Conservation (phyloP, 371 early-diverging fungal genomes). For the Haplosporangium sp. region DNA sequence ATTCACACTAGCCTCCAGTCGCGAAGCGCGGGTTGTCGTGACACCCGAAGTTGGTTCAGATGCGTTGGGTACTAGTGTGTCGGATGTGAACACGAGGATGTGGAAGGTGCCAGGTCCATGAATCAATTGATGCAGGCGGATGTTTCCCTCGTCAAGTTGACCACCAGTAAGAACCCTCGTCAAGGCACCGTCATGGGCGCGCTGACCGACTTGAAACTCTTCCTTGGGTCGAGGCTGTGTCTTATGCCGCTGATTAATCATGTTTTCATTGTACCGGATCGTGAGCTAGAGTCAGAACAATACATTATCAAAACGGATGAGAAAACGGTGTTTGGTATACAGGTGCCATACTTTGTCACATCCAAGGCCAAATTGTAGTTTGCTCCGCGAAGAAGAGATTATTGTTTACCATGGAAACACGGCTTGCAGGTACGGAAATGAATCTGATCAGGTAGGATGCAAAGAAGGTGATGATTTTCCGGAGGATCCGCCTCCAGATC, state of each 20-base stretch:
- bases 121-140: constrained; percentile 34
- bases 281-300: constrained; percentile 15
- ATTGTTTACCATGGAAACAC: constrained; percentile 39
- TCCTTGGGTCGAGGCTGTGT: constrained; percentile 23
- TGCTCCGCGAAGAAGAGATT: too few relatives aligned
- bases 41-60: neutral
- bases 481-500: constrained; percentile 5
- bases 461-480: constrained; percentile 20
- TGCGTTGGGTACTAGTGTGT: constrained; percentile 22
- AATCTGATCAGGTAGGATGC: constrained; percentile 19
- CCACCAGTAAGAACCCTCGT: constrained; percentile 10
- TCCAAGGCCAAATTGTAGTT: too few relatives aligned
- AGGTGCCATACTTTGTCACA: too few relatives aligned
- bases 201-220: constrained; percentile 38
- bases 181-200: constrained; percentile 51
- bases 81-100: constrained; percentile 40
- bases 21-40: neutral
- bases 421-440: constrained; percentile 19
- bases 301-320: neutral
- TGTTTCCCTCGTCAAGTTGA: neutral
- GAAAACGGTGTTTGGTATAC: too few relatives aligned
- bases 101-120: constrained; percentile 48
- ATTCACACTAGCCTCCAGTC: constrained; percentile 14
- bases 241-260: constrained; percentile 34
- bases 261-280: constrained; percentile 31